Evolutionary conservation across 768 basidiomycete genomes (phyloP), one percentile per base, ranked within the genome.

Genomic region (Rubroboletus pulcherrimus): DNA sequence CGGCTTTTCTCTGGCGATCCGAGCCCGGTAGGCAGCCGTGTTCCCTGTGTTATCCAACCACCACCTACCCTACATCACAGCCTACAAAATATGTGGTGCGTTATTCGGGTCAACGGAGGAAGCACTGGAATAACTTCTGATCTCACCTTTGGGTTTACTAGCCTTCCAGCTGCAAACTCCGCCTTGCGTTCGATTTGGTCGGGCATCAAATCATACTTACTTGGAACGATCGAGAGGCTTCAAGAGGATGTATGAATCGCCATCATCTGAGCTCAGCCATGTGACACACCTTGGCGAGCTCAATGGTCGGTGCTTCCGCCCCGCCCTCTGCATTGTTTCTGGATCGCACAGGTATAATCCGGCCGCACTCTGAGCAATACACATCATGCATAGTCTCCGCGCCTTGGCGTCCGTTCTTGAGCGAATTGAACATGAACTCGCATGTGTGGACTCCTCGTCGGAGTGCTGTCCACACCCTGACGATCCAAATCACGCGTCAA

Each of bases 341-440:
- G 7, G 60, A 61, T 11, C 60, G 54, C n/a, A 50, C 60, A 1
- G 19, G 12, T 2, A 54, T 61, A 19, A 61, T 38, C 34, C 56
- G 19, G 10, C 60, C 60, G n/a, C 60, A 61, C 44, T 61, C 60
- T 5, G 60, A 61, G 35, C 60, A 61, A 47, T 61, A 60, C 17
- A 61, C 60, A 17, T 61, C 60, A 9, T 61, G 59, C 60, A 61
- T 61, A 0, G 12, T 61, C 51, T 61, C 60, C 14, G 59, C 59
- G 17, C 60, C 60, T 29, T 61, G 60, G 4, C 54, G 54, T 10
- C 60, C 51, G 7, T 30, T 5, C 42, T 51, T 61, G 40, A 61
- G 54, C 3, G 60, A 26, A 14, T 61, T 61, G 47, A 61, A 61
- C 49, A 61, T 61, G 14, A 61, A 61, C 11, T 56, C 59, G 15